phyloP scores from a whole-genome alignment of 225 moss, liverwort and hornwort genomes.

The Sphagnum contortum region DNA sequence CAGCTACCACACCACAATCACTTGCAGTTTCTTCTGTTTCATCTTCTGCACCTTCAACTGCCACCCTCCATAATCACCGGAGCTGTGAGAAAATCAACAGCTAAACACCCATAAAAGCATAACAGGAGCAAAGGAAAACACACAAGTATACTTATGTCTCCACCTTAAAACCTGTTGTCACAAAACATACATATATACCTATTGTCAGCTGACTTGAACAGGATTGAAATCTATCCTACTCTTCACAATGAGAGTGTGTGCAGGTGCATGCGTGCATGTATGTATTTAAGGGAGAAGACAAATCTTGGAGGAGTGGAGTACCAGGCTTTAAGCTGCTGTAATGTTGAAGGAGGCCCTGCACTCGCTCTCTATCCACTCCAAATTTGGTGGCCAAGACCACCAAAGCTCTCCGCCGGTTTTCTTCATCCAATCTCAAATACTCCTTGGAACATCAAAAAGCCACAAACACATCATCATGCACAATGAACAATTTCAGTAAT shows the following conservation, averaged over 20 bases:
- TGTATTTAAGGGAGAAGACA: too few species aligned
- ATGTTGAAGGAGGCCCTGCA: constrained; percentile 70
- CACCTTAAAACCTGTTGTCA: not conserved
- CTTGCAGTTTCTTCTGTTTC: constrained; percentile 25
- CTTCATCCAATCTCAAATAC: constrained; percentile 69
- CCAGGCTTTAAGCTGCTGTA: constrained; percentile 56
- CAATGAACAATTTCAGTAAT: not conserved
- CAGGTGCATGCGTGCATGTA: too few species aligned
- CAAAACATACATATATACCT: not conserved
- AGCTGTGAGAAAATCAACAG: not conserved
- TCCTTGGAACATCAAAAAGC: constrained; percentile 26
- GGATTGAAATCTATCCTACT: not conserved
- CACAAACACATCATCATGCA: constrained; percentile 2
- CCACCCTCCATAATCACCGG: constrained; percentile 3
- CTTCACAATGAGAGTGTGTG: too few species aligned
- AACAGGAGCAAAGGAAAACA: too few species aligned
- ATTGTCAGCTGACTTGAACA: not conserved
- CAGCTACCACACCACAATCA: constrained; percentile 47
- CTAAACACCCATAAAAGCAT: not conserved
- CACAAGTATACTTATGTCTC: too few species aligned
- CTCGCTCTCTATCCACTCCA: constrained; percentile 78
- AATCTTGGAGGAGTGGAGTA: not conserved
- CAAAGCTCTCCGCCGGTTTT: constrained; percentile 64
- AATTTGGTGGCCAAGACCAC: constrained; percentile 68
- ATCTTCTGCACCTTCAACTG: constrained; percentile 34